A percentile compares a stretch with the other conserved stretches of the same genome.
These are phyloP conservation scores for Penicillium riverlandense DNA, from an alignment of 495 filamentous ascomycete species.

Conservation along the genomic window DNA sequence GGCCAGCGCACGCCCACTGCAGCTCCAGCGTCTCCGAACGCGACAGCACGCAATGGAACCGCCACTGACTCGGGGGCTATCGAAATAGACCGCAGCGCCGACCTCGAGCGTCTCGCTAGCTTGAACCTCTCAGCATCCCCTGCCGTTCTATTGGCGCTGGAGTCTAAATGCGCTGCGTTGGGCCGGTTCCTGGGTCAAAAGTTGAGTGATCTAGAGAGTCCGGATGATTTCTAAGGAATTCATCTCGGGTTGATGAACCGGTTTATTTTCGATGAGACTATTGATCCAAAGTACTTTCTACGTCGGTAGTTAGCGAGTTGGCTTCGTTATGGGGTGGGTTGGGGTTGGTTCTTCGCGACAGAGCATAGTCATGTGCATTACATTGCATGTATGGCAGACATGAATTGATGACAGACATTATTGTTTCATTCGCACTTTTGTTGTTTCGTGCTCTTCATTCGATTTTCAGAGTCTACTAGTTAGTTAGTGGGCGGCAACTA, in stretches of 20 bases:
- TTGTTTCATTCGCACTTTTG: no score
- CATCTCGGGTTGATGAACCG: background rate
- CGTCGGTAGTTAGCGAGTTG: no score
- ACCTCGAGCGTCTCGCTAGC: constrained; percentile 33
- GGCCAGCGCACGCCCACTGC: constrained; percentile 5
- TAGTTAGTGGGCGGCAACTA: no score
- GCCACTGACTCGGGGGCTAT: constrained; percentile 6
- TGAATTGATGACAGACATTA: background rate
- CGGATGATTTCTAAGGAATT: constrained; percentile 35
- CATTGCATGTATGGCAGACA: background rate
- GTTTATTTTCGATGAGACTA: no score
- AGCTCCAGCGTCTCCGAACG: constrained; percentile 6
- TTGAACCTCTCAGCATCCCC: constrained; percentile 37
- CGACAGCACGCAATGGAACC: constrained; percentile 7
- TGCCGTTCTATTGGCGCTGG: constrained; percentile 33
- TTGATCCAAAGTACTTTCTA: no score
- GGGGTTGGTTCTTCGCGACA: background rate
- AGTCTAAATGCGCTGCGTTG: constrained; percentile 40
- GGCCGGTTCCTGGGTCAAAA: constrained; percentile 37
- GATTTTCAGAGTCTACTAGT: no score
- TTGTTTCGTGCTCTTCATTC: no score
- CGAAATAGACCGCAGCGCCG: constrained; percentile 35
- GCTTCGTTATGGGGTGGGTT: no score
- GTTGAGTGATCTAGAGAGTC: constrained; percentile 35
- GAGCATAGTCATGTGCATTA: background rate